Base-by-base conservation (phyloP, 2,329 filamentous ascomycete genomes). In the Aphanoascus verrucosus region DNA sequence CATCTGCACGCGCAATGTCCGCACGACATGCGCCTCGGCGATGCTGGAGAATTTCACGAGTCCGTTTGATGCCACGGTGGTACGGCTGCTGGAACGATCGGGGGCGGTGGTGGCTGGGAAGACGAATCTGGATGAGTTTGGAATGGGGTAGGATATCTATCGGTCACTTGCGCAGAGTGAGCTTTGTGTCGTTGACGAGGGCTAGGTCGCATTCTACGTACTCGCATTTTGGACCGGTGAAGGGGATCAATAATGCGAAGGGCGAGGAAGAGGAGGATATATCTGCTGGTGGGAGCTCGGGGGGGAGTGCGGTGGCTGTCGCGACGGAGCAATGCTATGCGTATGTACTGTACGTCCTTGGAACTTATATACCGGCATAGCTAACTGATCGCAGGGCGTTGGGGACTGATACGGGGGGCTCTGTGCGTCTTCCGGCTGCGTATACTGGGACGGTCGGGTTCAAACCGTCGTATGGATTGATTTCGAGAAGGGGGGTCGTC, bases 81-180 rank as follows among this genome's bases (percentile, higher is more conserved):
- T 94, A 34, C 72, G 76, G 49, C 79, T 83, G 61, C 76, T 96
- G 34, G 77, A 79, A 53, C 65, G 73, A 28, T 76, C 78, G 4
- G 85, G 84, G 41, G 82, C 81, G 5, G 67, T 77, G 5, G 67
- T 91, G 1, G 76, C 83, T 1, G 85, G 85, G 5, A 95, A 95
- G 69, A 90, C 88, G 1, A 95, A 94, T 66, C 82, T 97, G 75
- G 93, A 97, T 70, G 93, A 94, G 66, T 95, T 95, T 66, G 89
- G 90, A 28, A 95, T 95, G 90, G 89, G 89, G 66, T 69, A 58
- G 56, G 58, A 12, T 40, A 14, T n/a, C n/a, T 19, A 8, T 12
- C 32, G 2, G 1, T 34, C 37, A 28, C 20, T 20, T n/a, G n/a
- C n/a, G 14, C 11, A 12, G 46, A 17, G 23, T 44, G 14, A 28